Evolutionary conservation across 805 yeast species (phyloP), one percentile per base, ranked within the genome.

Genomic region (Kodamaea kaohsiungensis): DNA sequence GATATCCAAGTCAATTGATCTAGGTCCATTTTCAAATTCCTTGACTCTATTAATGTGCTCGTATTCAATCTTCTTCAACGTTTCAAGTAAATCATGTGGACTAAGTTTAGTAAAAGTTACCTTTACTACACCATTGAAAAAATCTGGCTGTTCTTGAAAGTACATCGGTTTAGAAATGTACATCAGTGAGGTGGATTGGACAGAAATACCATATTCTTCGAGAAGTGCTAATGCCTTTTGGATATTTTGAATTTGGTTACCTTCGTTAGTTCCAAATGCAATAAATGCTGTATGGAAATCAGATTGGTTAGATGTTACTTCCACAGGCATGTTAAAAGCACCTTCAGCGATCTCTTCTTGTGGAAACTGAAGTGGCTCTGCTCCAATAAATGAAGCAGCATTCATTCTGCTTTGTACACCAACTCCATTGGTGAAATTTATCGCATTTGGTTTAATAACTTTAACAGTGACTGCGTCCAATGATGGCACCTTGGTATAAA

Each of bases 101-200:
- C 69, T 56, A 2, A 75, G 59, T 16, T 86, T 74, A 0, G 59
- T 59, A 0, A 97, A 92, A n/a, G 70, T 55, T 13, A 88, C 75
- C 58, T 86, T 82, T 13, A 90, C 65, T 2, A 86, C 96, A 2
- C 98, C 98, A 67, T 95, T 95, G 61, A 85, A 73, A 64, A 95
- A 95, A 61, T 84, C 85, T 1, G 84, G 79, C 70, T 95, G 99
- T 53, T 91, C 89, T 37, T 79, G 69, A 58, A 79, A 84, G 68
- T 91, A 95, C 98, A 95, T 93, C 40, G 99, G 98, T 61, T 87
- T 89, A 17, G 97, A 89, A 55, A 87, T 84, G 68, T 90, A 95
- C 52, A 93, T 71, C 0, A 96, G 83, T 0, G 98, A 92, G 0
- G 93, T 82, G 2, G 80, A 75, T 2, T 77, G 55, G 0, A 95